Evolutionary conservation across 2,329 filamentous ascomycete genomes (phyloP), one percentile per base, ranked within the genome.

Genomic region (Aspergillus persii): DNA sequence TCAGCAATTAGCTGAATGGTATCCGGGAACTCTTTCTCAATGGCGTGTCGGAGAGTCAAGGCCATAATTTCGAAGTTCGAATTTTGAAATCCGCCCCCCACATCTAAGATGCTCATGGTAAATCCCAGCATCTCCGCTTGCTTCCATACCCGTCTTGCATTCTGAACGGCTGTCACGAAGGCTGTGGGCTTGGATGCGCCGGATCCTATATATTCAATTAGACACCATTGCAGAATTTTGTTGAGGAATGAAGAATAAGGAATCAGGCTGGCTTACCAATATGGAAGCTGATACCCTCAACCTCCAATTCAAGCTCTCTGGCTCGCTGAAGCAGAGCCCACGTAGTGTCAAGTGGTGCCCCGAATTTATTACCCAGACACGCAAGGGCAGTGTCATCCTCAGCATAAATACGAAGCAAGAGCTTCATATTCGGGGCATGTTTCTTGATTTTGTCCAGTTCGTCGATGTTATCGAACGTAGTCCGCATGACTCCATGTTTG

Each of bases 201-300:
- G 2, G 66, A 63, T 26, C 63, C 61, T 61, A 11, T 50, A 49
- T 3, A 12, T 12, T 47, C 30, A 44, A 29, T 48, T 52, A 26
- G 53, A 27, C 29, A n/a, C n/a, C n/a, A n/a, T n/a, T n/a, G n/a
- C n/a, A n/a, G n/a, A n/a, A n/a, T n/a, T n/a, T n/a, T n/a, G n/a
- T n/a, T n/a, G n/a, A n/a, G n/a, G n/a, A n/a, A 31, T 31, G 30
- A 31, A 31, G 2, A 31, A 2, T 8, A 36, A 36, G 33, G 11
- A 36, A 36, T 3, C 8, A n/a, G 36, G n/a, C 11, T 23, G 9
- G 31, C 52, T 26, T 57, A 66, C 70, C 70, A 31, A 73, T 63
- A 58, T 72, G 70, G 27, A 73, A 73, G 33, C 68, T 69, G n/a
- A 73, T 63, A 0, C 70, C 70, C 8, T 66, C 55, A 6, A 73